phyloP scores from a whole-genome alignment of 176 grass and related monocot genomes.

The Bothriochloa decipiens region DNA sequence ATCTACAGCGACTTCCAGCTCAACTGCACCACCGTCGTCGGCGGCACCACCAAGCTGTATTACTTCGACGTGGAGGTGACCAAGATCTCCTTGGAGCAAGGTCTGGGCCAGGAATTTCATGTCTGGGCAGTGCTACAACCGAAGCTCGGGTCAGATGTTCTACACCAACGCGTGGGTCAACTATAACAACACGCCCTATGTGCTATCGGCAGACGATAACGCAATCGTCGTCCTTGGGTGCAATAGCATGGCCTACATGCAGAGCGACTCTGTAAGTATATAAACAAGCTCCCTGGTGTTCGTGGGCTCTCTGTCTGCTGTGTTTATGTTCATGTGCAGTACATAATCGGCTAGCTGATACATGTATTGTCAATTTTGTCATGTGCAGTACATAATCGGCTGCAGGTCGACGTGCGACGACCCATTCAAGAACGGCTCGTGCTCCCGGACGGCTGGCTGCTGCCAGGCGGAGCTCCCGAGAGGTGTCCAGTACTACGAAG shows the following conservation, averaged over 20 bases:
- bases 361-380: too few species aligned
- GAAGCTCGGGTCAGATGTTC: background rate
- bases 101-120: background rate
- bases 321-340: too few species aligned
- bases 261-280: background rate
- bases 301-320: background rate
- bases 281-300: background rate
- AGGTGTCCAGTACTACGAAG: background rate
- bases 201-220: background rate
- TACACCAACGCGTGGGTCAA: background rate
- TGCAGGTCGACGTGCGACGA: background rate
- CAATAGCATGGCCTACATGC: background rate
- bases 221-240: background rate
- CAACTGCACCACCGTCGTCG: background rate
- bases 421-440: background rate
- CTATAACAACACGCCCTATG: background rate
- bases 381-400: background rate
- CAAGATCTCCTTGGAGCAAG: background rate
- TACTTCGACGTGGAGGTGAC: background rate
- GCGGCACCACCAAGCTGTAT: background rate
- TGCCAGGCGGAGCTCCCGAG: background rate
- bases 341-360: background rate
- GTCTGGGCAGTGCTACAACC: conserved; percentile 8
- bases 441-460: background rate
- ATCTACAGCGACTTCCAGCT: background rate